These are phyloP conservation scores for Crithidia fasciculata DNA, from an alignment of 208 protist species.

Conservation along the genomic window DNA sequence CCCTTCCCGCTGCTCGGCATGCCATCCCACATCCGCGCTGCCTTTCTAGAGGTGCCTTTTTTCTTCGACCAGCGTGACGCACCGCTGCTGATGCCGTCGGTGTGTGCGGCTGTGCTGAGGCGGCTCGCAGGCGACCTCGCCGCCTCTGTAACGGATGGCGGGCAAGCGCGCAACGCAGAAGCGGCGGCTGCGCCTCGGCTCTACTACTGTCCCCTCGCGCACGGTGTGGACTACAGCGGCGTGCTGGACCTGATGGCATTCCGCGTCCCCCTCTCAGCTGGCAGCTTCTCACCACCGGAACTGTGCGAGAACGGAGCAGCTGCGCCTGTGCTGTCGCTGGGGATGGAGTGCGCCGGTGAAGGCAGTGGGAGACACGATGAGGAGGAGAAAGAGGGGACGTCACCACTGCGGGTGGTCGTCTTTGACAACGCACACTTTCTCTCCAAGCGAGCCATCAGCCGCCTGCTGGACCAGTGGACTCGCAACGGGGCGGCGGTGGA, in stretches of 20 bases:
- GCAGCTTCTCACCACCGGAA: neutral
- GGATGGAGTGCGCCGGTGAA: conserved; percentile 1
- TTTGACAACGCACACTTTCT: conserved; percentile 71
- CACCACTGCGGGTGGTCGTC: conserved; percentile 37
- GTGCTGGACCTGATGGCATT: conserved; percentile 54
- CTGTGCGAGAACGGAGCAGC: neutral
- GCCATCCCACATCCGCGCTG: conserved; percentile 16
- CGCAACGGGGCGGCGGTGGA: conserved; percentile 51
- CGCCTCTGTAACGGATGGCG: neutral
- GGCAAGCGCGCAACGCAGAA: neutral
- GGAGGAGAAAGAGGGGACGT: neutral
- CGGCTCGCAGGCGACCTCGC: conserved; percentile 17
- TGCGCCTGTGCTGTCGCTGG: conserved; percentile 39
- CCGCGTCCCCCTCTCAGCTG: conserved; percentile 11
- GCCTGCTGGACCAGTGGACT: conserved; percentile 80
- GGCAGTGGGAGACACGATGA: neutral
- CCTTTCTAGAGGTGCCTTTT: conserved; percentile 29
- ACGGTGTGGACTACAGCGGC: conserved; percentile 59
- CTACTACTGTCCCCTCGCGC: conserved; percentile 63
- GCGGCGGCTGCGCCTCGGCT: conserved; percentile 4
- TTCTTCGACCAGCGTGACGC: neutral
- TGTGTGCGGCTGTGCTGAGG: conserved; percentile 17
- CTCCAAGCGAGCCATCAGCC: conserved; percentile 53
- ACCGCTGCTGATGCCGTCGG: conserved; percentile 21
- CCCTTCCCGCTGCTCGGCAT: conserved; percentile 14